Evolutionary conservation across 2,329 filamentous ascomycete species (phyloP).

Genomic region (Ascomycota sp.): DNA sequence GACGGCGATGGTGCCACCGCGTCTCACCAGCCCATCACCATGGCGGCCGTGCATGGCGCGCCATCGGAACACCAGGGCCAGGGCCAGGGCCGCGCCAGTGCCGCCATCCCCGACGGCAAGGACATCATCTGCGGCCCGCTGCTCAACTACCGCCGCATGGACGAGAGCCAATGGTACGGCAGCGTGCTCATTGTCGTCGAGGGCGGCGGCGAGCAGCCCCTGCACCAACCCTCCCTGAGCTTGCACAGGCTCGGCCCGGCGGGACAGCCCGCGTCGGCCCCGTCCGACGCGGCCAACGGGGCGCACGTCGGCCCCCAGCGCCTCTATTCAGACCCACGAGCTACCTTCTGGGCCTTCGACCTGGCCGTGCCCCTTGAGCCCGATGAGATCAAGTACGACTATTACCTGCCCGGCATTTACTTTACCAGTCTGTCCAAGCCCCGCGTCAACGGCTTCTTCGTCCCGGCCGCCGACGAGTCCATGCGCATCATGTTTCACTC

Average conservation of each 20-base stretch:
- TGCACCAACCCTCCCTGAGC: conserved; percentile 36
- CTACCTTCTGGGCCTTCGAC: conserved; percentile 90
- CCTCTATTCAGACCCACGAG: conserved; percentile 42
- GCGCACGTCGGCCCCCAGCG: conserved; percentile 15
- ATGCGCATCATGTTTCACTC: conserved; percentile 99
- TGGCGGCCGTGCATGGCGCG: conserved; percentile 16
- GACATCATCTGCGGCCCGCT: conserved; percentile 54
- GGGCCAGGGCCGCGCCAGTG: conserved; percentile 4
- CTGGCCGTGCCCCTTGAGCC: conserved; percentile 55
- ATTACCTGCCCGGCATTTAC: conserved; percentile 46
- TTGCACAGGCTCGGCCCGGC: conserved; percentile 22
- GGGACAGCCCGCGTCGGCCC: conserved; percentile 3
- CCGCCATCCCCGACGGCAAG: conserved; percentile 20
- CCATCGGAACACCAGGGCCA: conserved; percentile 10
- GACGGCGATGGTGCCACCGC: conserved; percentile 10
- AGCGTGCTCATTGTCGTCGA: conserved; percentile 69
- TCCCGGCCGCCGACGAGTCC: conserved; percentile 62
- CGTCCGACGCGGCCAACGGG: conserved; percentile 8
- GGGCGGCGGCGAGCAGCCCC: conserved; percentile 42
- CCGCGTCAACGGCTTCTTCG: conserved; percentile 53
- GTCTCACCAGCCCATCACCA: conserved; percentile 27
- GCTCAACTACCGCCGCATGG: conserved; percentile 60
- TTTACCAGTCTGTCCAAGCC: conserved; percentile 37
- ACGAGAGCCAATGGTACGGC: conserved; percentile 56
- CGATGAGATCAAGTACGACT: conserved; percentile 58